phyloP scores from a whole-genome alignment of 2,329 filamentous ascomycete species.

The Pyrenophora graminea region DNA sequence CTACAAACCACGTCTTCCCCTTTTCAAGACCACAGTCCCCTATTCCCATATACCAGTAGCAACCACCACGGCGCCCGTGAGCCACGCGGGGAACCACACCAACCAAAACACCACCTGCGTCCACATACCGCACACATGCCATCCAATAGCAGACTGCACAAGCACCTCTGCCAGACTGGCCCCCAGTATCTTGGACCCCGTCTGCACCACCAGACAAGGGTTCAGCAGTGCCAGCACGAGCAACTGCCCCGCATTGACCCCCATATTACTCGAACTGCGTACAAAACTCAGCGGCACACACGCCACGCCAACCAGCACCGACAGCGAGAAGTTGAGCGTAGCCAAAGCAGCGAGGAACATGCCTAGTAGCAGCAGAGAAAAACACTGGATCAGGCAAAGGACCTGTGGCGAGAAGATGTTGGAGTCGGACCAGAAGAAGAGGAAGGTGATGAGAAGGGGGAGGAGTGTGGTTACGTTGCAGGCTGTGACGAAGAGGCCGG shows the following conservation, averaged over 20 bases:
- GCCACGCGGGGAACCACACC: slow-evolving; percentile 94
- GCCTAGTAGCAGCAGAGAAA: slow-evolving; percentile 89
- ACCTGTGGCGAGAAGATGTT: slow-evolving; percentile 66
- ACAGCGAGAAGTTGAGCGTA: slow-evolving; percentile 92
- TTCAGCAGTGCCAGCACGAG: slow-evolving; percentile 36
- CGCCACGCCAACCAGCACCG: slow-evolving; percentile 80
- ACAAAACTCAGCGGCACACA: slow-evolving; percentile 80
- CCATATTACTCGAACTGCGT: slow-evolving; percentile 29
- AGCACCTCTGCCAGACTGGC: slow-evolving; percentile 61
- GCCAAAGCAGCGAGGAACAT: slow-evolving; percentile 91
- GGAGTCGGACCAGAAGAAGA: slow-evolving; percentile 37
- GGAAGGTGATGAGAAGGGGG: slow-evolving; percentile 37
- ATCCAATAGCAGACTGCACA: slow-evolving; percentile 77
- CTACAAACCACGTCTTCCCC: not conserved
- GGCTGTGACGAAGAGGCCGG: slow-evolving; percentile 33
- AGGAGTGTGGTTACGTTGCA: slow-evolving; percentile 41
- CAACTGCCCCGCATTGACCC: slow-evolving; percentile 17
- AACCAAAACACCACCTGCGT: slow-evolving; percentile 90
- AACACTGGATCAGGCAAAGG: slow-evolving; percentile 79
- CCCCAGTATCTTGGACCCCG: slow-evolving; percentile 29
- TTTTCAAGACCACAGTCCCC: not conserved
- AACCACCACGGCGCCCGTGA: slow-evolving; percentile 57
- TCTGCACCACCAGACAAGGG: slow-evolving; percentile 38
- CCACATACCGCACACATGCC: slow-evolving; percentile 88
- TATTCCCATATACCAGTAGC: slow-evolving; percentile 27